Evolutionary conservation across 2,329 filamentous ascomycete species (phyloP).

Genomic region (Fusarium camptoceras): DNA sequence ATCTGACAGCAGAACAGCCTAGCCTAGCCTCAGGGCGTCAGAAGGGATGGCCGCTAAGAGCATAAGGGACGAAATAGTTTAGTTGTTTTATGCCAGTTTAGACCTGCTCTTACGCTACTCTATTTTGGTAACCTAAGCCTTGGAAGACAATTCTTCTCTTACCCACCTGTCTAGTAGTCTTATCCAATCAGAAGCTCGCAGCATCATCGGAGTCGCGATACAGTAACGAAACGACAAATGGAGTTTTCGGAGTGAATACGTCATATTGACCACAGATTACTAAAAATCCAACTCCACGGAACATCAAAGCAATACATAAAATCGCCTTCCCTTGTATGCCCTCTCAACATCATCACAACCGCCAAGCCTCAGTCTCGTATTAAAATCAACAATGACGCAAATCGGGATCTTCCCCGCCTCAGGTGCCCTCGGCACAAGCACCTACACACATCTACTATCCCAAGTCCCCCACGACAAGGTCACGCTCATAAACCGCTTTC

Average conservation of each 20-base stretch:
- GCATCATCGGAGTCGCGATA: not conserved
- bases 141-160: too few species aligned
- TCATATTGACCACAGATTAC: slow-evolving; percentile 27
- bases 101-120: too few species aligned
- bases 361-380: not conserved
- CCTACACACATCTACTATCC: slow-evolving; percentile 21
- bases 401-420: slow-evolving; percentile 42
- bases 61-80: too few species aligned
- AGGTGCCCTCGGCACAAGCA: slow-evolving; percentile 33
- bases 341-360: not conserved
- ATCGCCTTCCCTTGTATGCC: not conserved
- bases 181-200: not conserved
- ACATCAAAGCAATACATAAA: not conserved
- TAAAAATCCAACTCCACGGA: slow-evolving; percentile 17
- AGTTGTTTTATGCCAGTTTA: too few species aligned
- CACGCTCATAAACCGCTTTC: slow-evolving; percentile 29
- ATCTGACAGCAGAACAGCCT: too few species aligned
- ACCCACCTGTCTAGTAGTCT: too few species aligned
- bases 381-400: slow-evolving; percentile 3
- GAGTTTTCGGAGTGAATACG: slow-evolving; percentile 11
- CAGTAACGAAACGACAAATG: too few species aligned
- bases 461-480: slow-evolving; percentile 20
- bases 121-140: too few species aligned
- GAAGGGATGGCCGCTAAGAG: too few species aligned
- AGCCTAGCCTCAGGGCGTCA: too few species aligned